Percentiles rank a stretch among this genome's conserved stretches.
These are phyloP conservation scores for Fusarium pseudograminearum DNA, from an alignment of 2,329 filamentous ascomycete species.

Conservation along the genomic window DNA sequence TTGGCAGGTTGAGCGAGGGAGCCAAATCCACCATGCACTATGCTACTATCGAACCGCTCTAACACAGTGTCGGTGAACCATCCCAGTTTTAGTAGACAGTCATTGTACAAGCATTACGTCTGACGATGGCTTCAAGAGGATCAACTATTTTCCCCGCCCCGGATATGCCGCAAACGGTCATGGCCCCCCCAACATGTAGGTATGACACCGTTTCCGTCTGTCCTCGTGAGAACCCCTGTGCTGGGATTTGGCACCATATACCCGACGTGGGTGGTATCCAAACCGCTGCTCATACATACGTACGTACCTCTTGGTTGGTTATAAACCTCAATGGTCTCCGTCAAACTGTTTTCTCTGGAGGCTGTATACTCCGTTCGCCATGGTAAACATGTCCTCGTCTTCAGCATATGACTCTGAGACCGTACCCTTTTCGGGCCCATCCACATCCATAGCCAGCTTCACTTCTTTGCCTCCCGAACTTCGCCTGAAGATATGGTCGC, in stretches of 20 bases:
- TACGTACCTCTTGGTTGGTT: constrained; percentile 28
- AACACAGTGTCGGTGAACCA: constrained; percentile 49
- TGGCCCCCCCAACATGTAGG: constrained; percentile 43
- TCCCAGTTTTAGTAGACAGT: constrained; percentile 44
- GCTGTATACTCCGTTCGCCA: constrained; percentile 9
- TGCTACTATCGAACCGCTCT: constrained; percentile 48
- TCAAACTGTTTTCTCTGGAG: constrained; percentile 20
- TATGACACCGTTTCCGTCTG: constrained; percentile 49
- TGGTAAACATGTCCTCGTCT: constrained; percentile 24
- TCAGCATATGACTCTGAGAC: constrained; percentile 15
- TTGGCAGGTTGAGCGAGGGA: constrained; percentile 47
- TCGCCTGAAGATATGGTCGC: constrained; percentile 55
- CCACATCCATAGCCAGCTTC: constrained; percentile 43
- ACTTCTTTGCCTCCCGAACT: constrained; percentile 52
- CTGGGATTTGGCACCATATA: constrained; percentile 37
- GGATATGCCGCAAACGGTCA: constrained; percentile 48
- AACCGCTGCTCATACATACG: constrained; percentile 35
- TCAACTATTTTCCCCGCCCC: constrained; percentile 45
- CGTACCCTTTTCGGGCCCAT: constrained; percentile 12
- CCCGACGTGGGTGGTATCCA: constrained; percentile 45
- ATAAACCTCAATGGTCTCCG: constrained; percentile 32
- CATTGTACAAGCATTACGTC: constrained; percentile 47
- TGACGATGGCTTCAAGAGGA: constrained; percentile 49
- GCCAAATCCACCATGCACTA: constrained; percentile 42
- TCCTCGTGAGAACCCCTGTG: constrained; percentile 46